Conservation (phyloP, 2,329 filamentous ascomycete genomes). For the Xylariaceae sp. region DNA sequence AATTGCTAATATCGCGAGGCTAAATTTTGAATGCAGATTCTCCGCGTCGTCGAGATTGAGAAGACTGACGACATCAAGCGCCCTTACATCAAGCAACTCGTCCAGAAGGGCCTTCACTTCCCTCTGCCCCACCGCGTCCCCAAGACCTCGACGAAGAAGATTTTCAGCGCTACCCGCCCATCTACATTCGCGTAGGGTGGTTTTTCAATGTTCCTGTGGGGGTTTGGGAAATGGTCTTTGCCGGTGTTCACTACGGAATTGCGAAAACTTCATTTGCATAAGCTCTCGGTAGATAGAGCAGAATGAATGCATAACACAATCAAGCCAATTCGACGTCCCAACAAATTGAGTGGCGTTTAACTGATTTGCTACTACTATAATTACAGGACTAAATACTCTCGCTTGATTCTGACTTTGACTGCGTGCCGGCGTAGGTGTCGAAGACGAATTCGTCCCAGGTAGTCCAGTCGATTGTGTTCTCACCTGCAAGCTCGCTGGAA, state of each 20-base stretch:
- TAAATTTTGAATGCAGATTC: slow-evolving; percentile 81
- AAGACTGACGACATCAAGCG: slow-evolving; percentile 93
- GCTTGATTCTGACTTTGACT: slow-evolving; percentile 20
- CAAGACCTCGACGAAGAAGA: slow-evolving; percentile 79
- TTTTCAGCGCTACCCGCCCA: slow-evolving; percentile 90
- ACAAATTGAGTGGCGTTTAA: slow-evolving; percentile 7
- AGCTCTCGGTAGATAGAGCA: slow-evolving; percentile 38
- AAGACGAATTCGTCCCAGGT: slow-evolving; percentile 42
- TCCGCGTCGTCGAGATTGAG: slow-evolving; percentile 96
- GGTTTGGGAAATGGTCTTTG: slow-evolving; percentile 48
- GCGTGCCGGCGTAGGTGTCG: slow-evolving; percentile 33
- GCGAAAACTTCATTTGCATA: slow-evolving; percentile 56
- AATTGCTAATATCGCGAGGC: no score
- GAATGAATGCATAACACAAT: slow-evolving; percentile 25
- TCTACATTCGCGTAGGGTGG: slow-evolving; percentile 90
- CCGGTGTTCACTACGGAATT: slow-evolving; percentile 57
- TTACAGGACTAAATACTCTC: slow-evolving; percentile 12
- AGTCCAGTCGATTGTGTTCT: slow-evolving; percentile 29
- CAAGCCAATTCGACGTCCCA: slow-evolving; percentile 11
- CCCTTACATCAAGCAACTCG: slow-evolving; percentile 99
- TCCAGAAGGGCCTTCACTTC: slow-evolving; percentile 94
- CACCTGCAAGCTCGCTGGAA: not conserved
- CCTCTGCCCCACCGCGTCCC: slow-evolving; percentile 94
- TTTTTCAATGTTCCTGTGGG: slow-evolving; percentile 45
- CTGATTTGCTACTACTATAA: slow-evolving; percentile 4